Conservation (phyloP, 495 filamentous ascomycete genomes). For the Penicillium parvum region DNA sequence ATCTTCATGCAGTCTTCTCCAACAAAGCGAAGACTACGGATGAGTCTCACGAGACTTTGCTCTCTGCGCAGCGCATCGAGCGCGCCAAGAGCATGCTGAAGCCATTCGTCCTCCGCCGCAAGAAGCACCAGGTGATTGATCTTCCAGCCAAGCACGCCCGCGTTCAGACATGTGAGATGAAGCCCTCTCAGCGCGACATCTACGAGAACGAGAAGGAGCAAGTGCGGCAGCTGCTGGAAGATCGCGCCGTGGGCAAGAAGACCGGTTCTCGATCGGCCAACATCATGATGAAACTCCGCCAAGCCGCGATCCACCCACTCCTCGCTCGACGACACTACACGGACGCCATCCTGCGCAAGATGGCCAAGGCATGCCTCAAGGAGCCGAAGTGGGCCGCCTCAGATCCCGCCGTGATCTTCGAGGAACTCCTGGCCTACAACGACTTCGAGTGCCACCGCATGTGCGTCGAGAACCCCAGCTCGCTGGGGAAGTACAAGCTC, state of each 20-base stretch:
- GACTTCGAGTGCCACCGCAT: conserved; percentile 82
- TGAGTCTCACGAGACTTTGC: conserved; percentile 63
- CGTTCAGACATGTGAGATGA: conserved; percentile 77
- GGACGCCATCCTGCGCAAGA: conserved; percentile 67
- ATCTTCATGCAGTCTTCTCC: conserved; percentile 78
- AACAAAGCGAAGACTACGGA: conserved; percentile 83
- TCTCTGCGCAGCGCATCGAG: conserved; percentile 79
- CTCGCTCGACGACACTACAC: conserved; percentile 77
- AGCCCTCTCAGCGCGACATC: conserved; percentile 59
- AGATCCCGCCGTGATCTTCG: conserved; percentile 59
- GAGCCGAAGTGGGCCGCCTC: conserved; percentile 57
- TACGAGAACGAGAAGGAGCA: conserved; percentile 60
- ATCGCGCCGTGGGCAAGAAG: conserved; percentile 54
- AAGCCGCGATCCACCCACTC: conserved; percentile 89
- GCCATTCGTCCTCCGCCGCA: conserved; percentile 87
- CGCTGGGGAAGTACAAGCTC: conserved; percentile 66
- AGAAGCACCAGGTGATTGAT: conserved; percentile 92
- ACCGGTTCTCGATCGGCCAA: conserved; percentile 58
- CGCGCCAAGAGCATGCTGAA: conserved; percentile 89
- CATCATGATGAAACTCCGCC: conserved; percentile 84
- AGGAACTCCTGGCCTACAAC: conserved; percentile 67
- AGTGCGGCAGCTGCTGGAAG: conserved; percentile 51
- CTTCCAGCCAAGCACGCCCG: conserved; percentile 75
- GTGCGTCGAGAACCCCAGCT: conserved; percentile 64
- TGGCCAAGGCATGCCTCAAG: conserved; percentile 68